These are phyloP conservation scores for Phoma sp. DNA, from an alignment of 2,329 filamentous ascomycete genomes.

Conservation along the genomic window DNA sequence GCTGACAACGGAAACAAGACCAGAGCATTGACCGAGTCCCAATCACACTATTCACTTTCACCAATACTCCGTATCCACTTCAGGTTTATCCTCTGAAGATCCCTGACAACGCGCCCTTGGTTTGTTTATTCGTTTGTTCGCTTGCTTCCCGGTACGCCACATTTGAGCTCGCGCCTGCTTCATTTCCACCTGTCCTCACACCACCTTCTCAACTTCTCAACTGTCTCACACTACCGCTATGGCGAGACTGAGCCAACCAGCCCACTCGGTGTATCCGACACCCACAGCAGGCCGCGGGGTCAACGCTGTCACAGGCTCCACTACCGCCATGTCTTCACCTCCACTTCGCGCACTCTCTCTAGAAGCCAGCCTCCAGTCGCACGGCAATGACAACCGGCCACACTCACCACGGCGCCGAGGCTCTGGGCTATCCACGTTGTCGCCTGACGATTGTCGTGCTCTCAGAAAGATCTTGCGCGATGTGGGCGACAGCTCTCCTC, in stretches of 20 bases:
- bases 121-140: constrained; percentile 15
- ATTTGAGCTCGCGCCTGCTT: constrained; percentile 1
- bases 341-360: constrained; percentile 1
- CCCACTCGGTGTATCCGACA: neutral
- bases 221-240: neutral
- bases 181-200: neutral
- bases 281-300: neutral
- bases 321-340: constrained; percentile 1
- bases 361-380: constrained; percentile 1
- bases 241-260: constrained; percentile 9
- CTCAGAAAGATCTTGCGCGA: constrained; percentile 17
- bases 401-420: neutral
- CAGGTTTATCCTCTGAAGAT: constrained; percentile 3
- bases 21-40: too few relatives aligned
- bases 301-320: neutral
- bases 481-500: neutral
- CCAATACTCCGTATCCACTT: too few relatives aligned
- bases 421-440: neutral
- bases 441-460: constrained; percentile 21
- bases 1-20: too few relatives aligned
- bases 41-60: too few relatives aligned
- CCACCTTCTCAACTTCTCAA: neutral
- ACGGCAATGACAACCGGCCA: neutral
- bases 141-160: neutral
- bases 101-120: neutral